Evolutionary conservation across 768 basidiomycete genomes (phyloP), one percentile per base, ranked within the genome.

Genomic region (Pleurotus djamor): DNA sequence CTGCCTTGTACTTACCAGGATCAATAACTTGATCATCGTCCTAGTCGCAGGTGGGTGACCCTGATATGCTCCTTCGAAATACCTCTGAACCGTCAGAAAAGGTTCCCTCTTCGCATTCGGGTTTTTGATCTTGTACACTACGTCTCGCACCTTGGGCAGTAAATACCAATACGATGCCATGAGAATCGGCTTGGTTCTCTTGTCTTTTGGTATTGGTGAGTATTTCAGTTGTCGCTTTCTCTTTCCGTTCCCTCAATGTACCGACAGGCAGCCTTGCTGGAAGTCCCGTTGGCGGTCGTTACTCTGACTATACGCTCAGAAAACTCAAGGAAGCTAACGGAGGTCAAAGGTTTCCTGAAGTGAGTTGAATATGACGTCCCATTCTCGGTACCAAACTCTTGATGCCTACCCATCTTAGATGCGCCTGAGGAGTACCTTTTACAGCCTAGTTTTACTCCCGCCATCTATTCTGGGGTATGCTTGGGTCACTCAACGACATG

Each of bases 81-180:
- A 14, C 34, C 17, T 8, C n/a, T 33, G 10, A 8, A 58, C 13
- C 41, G 35, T 44, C 16, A 32, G 14, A 48, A 47, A 62, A 88
- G 92, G 89, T 13, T 67, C 91, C 21, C 72, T 88, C 9, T 95
- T 91, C 66, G 88, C 86, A 0, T 87, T 86, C 54, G 82, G 77
- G 41, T 94, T 89, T 69, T 77, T 83, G 47, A 78, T 95, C 38
- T 74, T 83, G 2, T 96, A 93, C 68, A 91, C 91, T 0, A 84
- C 85, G 13, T 80, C 91, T 7, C 80, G 89, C 59, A 92, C 90
- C 0, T 78, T 96, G 9, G 80, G 76, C 6, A 68, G 72, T 33
- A 71, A 77, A 2, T 96, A 96, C 65, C 67, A 78, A 32, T 94
- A 88, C 69, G 75, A 83, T 48, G 76, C 94, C 0, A 74, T 95